phyloP scores from a whole-genome alignment of 192 early-diverging fungal genomes.

The Gaertneriomyces sp. region DNA sequence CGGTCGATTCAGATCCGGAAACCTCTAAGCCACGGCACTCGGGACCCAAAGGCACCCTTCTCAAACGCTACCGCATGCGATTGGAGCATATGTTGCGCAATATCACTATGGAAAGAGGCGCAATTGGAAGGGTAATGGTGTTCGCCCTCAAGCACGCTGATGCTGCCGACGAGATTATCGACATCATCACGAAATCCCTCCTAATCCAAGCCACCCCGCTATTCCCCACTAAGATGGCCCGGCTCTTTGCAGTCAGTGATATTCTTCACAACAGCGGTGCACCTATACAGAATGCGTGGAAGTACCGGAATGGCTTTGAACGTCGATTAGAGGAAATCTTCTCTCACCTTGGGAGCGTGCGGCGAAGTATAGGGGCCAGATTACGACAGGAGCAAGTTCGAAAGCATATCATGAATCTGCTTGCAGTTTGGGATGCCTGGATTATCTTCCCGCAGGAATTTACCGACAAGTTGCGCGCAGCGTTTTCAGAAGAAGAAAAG shows the following conservation, averaged over 20 bases:
- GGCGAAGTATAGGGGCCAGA: slow-evolving; percentile 64
- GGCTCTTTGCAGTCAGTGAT: slow-evolving; percentile 83
- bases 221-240: slow-evolving; percentile 61
- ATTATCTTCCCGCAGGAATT: slow-evolving; percentile 75
- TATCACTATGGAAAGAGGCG: slow-evolving; percentile 36
- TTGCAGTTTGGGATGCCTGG: slow-evolving; percentile 87
- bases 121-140: slow-evolving; percentile 75
- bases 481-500: slow-evolving; percentile 46
- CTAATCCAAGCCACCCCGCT: slow-evolving; percentile 51
- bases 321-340: slow-evolving; percentile 60
- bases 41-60: slow-evolving; percentile 13
- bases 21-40: slow-evolving; percentile 17
- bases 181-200: slow-evolving; percentile 61
- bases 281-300: slow-evolving; percentile 82
- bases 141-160: slow-evolving; percentile 79
- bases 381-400: slow-evolving; percentile 74
- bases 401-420: slow-evolving; percentile 58
- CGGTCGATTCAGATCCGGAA: slow-evolving; percentile 45
- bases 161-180: slow-evolving; percentile 73
- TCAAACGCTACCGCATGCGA: slow-evolving; percentile 14
- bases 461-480: slow-evolving; percentile 51
- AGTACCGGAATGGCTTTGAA: slow-evolving; percentile 70
- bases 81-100: slow-evolving; percentile 36
- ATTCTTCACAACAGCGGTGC: slow-evolving; percentile 84
- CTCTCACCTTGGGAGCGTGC: slow-evolving; percentile 62